Conservation (phyloP, 768 basidiomycete genomes). For the Amanita rubescens region DNA sequence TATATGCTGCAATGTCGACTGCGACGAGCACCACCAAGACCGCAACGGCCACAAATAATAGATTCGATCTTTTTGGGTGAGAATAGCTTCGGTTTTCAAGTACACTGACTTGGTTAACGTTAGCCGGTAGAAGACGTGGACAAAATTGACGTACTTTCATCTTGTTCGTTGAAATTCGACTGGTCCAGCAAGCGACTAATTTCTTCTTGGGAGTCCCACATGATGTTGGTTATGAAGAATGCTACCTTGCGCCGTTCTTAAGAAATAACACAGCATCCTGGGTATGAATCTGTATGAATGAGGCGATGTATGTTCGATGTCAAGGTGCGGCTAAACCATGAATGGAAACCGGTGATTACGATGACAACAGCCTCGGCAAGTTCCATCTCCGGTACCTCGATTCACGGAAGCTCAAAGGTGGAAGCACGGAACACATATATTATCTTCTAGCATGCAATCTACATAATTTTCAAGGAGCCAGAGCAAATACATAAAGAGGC, state of each 20-base stretch:
- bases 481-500: slow-evolving; percentile 17
- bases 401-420: no score
- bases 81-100: background rate
- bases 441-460: background rate
- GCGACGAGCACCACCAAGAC: slow-evolving; percentile 15
- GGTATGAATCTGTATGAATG: no score
- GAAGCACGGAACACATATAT: background rate
- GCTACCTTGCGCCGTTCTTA: background rate
- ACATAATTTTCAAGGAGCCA: slow-evolving; percentile 7
- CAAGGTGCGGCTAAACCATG: background rate
- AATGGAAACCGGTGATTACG: background rate
- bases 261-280: background rate
- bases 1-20: slow-evolving; percentile 18
- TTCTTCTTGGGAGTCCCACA: background rate
- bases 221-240: background rate
- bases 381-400: no score
- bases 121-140: background rate
- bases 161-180: background rate
- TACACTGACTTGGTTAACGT: background rate
- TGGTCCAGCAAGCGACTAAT: background rate
- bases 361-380: background rate
- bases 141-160: background rate
- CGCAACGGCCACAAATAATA: slow-evolving; percentile 5
- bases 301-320: background rate
- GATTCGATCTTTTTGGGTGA: background rate